Base-by-base conservation (phyloP, 345 rosid genomes). In the Cochlearia excelsa region DNA sequence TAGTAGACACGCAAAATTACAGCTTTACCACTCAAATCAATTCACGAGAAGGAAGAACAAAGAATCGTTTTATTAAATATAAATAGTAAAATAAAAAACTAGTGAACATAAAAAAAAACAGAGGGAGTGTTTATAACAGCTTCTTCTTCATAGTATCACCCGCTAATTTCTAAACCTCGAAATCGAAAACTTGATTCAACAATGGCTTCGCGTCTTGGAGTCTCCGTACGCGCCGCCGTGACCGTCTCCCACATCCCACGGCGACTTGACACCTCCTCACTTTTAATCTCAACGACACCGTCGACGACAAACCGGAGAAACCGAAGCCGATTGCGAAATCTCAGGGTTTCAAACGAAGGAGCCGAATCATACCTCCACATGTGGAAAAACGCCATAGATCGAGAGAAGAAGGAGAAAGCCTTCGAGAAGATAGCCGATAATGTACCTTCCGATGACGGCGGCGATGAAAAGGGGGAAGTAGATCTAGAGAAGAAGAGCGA, bases 331-430 rank as follows among this genome's bases (percentile, higher is more conserved):
- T 38, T 65, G 40, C 57, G 27, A 28, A 71, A 30, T 5, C 58
- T 81, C 26, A 69, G 80, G 75, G 87, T 57, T 66, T 69, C 80
- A 1, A 67, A 66, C 26, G 82, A 71, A 26, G 79, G 57, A 69
- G 4, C 66, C 2, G 78, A 77, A 35, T 86, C 98, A 9, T 91
- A 91, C 69, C 80, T 91, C 37, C 69, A 76, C 65, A 88, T 84
- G 92, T 86, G 98, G 98, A 81, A 59, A 74, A 91, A 69, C 63
- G 92, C 98, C 5, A 74, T 72, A 41, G 92, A 85, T 33, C 83
- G 90, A 31, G 87, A 84, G 59, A 74, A 79, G 79, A 84, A 82
- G 78, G 80, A 82, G 10, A 62, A 51, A 6, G 94, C 82, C 51
- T 84, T 88, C 55, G 76, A 81, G 55, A 80, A 66, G 31, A 73